phyloP scores from a whole-genome alignment of 352 stramenopile species.

The Phytophthora litchii region DNA sequence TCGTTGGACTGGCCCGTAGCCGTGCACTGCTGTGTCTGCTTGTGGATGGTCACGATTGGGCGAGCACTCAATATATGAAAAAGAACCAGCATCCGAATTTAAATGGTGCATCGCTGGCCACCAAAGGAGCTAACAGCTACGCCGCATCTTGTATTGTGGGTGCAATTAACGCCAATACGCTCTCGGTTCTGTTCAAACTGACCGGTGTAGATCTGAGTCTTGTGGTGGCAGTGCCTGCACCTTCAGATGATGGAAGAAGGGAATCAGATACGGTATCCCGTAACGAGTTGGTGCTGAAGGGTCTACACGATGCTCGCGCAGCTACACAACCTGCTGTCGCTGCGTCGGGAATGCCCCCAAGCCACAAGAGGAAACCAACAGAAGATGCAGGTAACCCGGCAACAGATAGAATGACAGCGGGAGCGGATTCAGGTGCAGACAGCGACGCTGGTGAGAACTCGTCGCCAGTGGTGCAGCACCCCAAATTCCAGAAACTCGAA shows the following conservation, averaged over 20 bases:
- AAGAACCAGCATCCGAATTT: conserved; percentile 57
- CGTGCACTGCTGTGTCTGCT: conserved; percentile 69
- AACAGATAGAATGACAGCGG: conserved; percentile 22
- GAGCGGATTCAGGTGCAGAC: conserved; percentile 32
- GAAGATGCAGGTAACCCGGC: conserved; percentile 33
- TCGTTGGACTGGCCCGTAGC: conserved; percentile 67
- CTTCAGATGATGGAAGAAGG: conserved; percentile 19
- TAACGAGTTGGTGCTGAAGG: conserved; percentile 66
- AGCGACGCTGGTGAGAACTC: conserved; percentile 34
- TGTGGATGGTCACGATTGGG: conserved; percentile 84
- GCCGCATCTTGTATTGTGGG: conserved; percentile 76
- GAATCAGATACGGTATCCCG: conserved; percentile 52
- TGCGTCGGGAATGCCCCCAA: conserved; percentile 24
- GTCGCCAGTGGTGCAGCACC: conserved; percentile 38
- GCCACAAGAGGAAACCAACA: conserved; percentile 62
- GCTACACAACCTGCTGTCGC: conserved; percentile 10
- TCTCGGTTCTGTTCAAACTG: conserved; percentile 78
- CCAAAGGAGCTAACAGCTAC: conserved; percentile 74
- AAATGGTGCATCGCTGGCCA: conserved; percentile 64
- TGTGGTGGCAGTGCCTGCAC: conserved; percentile 39
- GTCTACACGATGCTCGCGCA: conserved; percentile 44
- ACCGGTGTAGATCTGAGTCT: conserved; percentile 74
- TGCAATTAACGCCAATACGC: conserved; percentile 69
- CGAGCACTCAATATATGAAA: conserved; percentile 86
- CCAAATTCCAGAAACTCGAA: conserved; percentile 59